Conservation (phyloP, 2,329 filamentous ascomycete species). For the Dryadomyces quercus-mongolicae region DNA sequence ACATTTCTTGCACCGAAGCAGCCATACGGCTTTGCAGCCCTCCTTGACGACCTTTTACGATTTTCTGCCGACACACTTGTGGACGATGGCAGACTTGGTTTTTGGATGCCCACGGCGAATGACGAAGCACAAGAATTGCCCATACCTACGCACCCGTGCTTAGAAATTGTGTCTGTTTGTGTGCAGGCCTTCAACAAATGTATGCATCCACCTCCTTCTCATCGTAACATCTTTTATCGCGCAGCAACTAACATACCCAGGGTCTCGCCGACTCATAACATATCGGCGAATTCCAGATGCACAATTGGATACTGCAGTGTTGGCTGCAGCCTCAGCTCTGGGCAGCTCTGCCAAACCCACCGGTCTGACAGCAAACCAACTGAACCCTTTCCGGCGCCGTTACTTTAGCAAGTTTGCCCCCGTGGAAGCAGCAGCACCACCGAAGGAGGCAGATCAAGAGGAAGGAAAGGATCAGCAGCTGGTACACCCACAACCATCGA, state of each 20-base stretch:
- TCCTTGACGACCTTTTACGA: slow-evolving; percentile 79
- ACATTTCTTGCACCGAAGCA: slow-evolving; percentile 76
- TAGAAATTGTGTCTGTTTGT: slow-evolving; percentile 65
- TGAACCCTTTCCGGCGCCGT: slow-evolving; percentile 47
- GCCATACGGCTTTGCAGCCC: slow-evolving; percentile 81
- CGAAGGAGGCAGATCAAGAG: background rate
- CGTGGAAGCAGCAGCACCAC: background rate
- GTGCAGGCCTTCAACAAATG: slow-evolving; percentile 86
- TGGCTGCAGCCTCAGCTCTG: slow-evolving; percentile 20
- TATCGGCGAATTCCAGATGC: slow-evolving; percentile 60
- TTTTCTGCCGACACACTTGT: slow-evolving; percentile 72
- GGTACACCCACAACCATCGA: background rate
- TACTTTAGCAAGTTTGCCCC: slow-evolving; percentile 45
- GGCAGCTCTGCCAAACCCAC: slow-evolving; percentile 18
- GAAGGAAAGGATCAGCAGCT: background rate
- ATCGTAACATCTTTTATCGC: slow-evolving; percentile 7
- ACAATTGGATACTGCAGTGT: slow-evolving; percentile 33
- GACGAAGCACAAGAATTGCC: slow-evolving; percentile 64
- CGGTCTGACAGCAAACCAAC: slow-evolving; percentile 43
- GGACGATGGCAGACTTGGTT: slow-evolving; percentile 66
- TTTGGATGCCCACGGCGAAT: slow-evolving; percentile 95
- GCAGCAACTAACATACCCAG: slow-evolving; percentile 25
- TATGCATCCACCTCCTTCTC: slow-evolving; percentile 19
- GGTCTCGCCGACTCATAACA: slow-evolving; percentile 81
- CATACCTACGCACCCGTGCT: slow-evolving; percentile 62